Evolutionary conservation across 1,284 basidiomycete genomes (phyloP), one percentile per base, ranked within the genome.

Genomic region (Cutaneotrichosporon spelunceum): DNA sequence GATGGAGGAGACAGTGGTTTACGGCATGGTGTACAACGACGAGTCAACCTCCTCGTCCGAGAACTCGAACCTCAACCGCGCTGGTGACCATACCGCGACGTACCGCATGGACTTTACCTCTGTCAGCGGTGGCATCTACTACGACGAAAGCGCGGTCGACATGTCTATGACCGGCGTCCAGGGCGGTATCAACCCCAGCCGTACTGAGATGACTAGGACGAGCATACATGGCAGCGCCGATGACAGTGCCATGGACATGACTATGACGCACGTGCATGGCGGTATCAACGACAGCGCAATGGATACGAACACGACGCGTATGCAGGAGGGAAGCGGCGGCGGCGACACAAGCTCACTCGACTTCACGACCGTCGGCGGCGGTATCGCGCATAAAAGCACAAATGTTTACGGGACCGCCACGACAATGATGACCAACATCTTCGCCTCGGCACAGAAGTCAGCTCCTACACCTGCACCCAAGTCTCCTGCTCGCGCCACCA

Each of bases 1-100:
- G 48, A 76, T 76, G 72, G 75, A 78, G 30, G 73, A 75, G 63
- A 79, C 77, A 5, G 64, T 72, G 21, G 76, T 72, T 16, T 72
- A 77, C 42, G 78, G 78, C 16, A 73, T 72, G 9, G 65, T 78
- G 13, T 61, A 62, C 39, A 70, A 73, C 58, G 72, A 71, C 50
- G 70, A 71, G 11, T 73, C 72, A 14, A 70, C 67, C 8, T 53
- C 8, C 62, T 70, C 50, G 9, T 53, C 52, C 16, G 52, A 53
- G 6, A 39, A 34, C 33, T 53, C 52, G 33, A 36, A 53, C 26
- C 6, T 19, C 19, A 16, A 42, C 48, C 52, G 63, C 23, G 61
- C 59, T 0, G 61, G 62, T 27, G 64, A 66, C 16, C 57, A 60
- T 24, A 63, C 61, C 4, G 48, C 42, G 1, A 66, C 64, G 10